phyloP scores from a whole-genome alignment of 305 asterid genomes.

The Salvia sclarea region DNA sequence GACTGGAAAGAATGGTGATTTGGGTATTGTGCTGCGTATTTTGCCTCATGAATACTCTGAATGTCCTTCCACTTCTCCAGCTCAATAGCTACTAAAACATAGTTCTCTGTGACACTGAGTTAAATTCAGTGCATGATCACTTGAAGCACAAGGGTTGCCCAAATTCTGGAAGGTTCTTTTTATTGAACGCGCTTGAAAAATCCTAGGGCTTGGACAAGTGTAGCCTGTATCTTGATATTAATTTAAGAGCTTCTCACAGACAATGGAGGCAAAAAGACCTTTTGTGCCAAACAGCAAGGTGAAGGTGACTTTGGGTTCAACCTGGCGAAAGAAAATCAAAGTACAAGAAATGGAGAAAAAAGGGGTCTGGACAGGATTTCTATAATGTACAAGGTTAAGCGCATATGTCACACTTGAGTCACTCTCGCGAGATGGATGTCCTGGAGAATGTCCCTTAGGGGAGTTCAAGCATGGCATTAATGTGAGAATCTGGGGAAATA shows the following conservation, averaged over 20 bases:
- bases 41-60: background rate
- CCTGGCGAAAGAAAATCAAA: conserved; percentile 20
- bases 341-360: conserved; percentile 22
- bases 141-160: conserved; percentile 11
- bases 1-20: conserved; percentile 20
- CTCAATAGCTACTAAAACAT: background rate
- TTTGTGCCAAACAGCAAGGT: background rate
- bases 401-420: background rate
- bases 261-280: background rate
- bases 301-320: conserved; percentile 19
- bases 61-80: background rate
- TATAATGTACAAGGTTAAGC: background rate
- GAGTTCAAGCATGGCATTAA: background rate
- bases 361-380: background rate
- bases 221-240: background rate
- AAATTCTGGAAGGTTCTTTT: conserved; percentile 19
- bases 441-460: conserved; percentile 10
- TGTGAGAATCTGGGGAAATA: background rate
- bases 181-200: background rate
- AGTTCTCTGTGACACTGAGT: background rate
- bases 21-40: background rate
- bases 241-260: background rate
- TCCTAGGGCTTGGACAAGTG: conserved; percentile 15
- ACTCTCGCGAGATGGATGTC: background rate
- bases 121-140: conserved; percentile 16